Percentiles rank a stretch among this genome's conserved stretches.
These are phyloP conservation scores for Ceriops zippeliana DNA, from an alignment of 345 rosid species.

Conservation along the genomic window DNA sequence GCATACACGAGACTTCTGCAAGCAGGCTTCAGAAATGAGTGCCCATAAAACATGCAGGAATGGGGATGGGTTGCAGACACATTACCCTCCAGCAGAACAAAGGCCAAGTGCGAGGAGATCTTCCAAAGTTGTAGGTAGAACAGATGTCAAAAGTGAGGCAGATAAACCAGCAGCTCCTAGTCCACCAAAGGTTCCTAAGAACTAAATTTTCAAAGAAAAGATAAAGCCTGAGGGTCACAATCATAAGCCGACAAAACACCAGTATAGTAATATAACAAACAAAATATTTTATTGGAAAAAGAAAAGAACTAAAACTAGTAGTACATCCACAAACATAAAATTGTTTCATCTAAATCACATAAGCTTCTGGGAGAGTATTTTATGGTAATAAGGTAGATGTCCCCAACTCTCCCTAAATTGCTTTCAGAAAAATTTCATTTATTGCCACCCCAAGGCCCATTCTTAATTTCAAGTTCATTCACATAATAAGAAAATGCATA, in stretches of 20 bases:
- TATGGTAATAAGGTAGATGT: neutral
- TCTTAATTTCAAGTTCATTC: no score
- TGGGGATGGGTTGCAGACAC: constrained; percentile 9
- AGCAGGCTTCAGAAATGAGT: neutral
- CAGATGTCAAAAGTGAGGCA: constrained; percentile 87
- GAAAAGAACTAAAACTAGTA: neutral
- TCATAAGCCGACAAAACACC: neutral
- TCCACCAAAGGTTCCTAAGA: constrained; percentile 80
- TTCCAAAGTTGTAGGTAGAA: constrained; percentile 75
- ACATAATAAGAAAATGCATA: no score
- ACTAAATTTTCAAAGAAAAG: constrained; percentile 36
- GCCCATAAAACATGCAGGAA: neutral
- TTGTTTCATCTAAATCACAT: neutral
- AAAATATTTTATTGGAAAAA: no score
- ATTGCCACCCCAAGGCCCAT: no score
- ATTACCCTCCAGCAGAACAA: constrained; percentile 97
- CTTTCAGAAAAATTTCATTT: neutral
- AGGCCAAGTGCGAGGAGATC: constrained; percentile 93
- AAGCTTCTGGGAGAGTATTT: neutral
- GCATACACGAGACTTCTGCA: neutral
- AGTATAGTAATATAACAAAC: no score
- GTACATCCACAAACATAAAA: neutral
- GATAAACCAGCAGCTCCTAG: constrained; percentile 89
- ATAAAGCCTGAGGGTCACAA: constrained; percentile 16
- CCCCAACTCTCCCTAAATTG: no score